Base-by-base conservation (phyloP, 192 early-diverging fungal genomes). In the Jimgerdemannia flammicorona region DNA sequence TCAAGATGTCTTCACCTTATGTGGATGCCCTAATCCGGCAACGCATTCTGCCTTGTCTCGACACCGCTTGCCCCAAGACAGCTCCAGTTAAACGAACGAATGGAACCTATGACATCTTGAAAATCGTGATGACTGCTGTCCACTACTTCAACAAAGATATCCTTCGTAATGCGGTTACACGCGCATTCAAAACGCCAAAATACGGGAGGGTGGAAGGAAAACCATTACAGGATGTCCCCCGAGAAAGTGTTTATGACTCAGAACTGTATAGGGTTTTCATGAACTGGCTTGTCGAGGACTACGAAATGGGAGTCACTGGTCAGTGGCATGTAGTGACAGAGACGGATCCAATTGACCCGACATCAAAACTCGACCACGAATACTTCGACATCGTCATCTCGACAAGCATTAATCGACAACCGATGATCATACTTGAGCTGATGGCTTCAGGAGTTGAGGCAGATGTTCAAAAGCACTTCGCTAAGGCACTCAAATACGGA, bases 171-270 rank as follows among this genome's bases (percentile, higher is more conserved):
- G 70, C 70, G 41, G 39, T 70, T 40, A 29, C 17, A 40, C 70
- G 49, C 14, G n/a, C 70, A 40, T 70, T 40, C 70, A 70, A 70
- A 49, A 29, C 39, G n/a, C 3, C 4, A 70, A 43, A 8, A 70
- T 70, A 18, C 17, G 70, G 3, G 2, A 29, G 0, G 29, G 71
- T 72, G 39, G 43, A 19, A 54, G n/a, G n/a, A n/a, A n/a, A n/a
- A n/a, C n/a, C n/a, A n/a, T n/a, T n/a, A n/a, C n/a, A n/a, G n/a
- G n/a, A 29, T 44, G 75, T 76, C 66, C 75, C 75, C 20, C 70
- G 70, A 72, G 75, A 77, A 77, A 67, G 64, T 19, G 75, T 72
- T 19, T 77, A 77, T 72, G 75, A 77, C 14, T 64, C 64, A 44
- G 75, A 77, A n/a, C 64, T 77, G 11, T 72, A 49, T 44, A 65